Conservation (phyloP, 495 filamentous ascomycete genomes). For the Haplographium delicatum region DNA sequence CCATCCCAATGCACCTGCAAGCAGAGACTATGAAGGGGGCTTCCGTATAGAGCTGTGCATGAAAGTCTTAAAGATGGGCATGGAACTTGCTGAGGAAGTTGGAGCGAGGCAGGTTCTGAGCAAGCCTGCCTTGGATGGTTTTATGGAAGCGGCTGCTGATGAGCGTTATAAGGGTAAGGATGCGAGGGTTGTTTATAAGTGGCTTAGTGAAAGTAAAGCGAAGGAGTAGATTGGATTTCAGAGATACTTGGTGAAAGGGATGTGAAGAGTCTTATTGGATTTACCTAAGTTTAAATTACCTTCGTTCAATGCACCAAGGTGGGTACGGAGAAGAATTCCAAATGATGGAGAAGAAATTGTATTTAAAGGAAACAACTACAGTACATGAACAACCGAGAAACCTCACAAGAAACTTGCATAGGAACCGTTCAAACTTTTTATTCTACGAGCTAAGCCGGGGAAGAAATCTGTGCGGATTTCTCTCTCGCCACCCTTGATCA, state of each 20-base stretch:
- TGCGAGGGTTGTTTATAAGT: conserved; percentile 9
- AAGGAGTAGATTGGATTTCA: no score
- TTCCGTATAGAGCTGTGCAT: conserved; percentile 3
- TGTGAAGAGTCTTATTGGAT: no score
- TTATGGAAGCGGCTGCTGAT: conserved; percentile 1
- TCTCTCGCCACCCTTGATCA: conserved; percentile 1
- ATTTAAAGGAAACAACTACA: no score
- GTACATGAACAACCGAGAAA: no score
- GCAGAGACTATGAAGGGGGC: conserved; percentile 2
- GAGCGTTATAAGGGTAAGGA: conserved; percentile 1
- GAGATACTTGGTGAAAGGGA: not conserved
- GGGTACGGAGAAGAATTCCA: no score
- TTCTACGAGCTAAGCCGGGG: no score
- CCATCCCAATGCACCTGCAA: not conserved
- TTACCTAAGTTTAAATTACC: no score
- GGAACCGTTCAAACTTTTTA: no score
- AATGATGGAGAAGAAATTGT: no score
- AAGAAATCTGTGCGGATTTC: conserved; percentile 1
- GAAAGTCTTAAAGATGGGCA: not conserved
- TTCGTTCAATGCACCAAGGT: no score
- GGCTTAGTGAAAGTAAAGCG: conserved; percentile 5
- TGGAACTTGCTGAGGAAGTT: not conserved
- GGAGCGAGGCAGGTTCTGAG: not conserved
- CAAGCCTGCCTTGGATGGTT: not conserved
- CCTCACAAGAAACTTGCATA: no score